A percentile compares a stretch with the other conserved stretches of the same genome.
Conservation (phyloP, 352 stramenopile species). For the Pythium grandisporangium region DNA sequence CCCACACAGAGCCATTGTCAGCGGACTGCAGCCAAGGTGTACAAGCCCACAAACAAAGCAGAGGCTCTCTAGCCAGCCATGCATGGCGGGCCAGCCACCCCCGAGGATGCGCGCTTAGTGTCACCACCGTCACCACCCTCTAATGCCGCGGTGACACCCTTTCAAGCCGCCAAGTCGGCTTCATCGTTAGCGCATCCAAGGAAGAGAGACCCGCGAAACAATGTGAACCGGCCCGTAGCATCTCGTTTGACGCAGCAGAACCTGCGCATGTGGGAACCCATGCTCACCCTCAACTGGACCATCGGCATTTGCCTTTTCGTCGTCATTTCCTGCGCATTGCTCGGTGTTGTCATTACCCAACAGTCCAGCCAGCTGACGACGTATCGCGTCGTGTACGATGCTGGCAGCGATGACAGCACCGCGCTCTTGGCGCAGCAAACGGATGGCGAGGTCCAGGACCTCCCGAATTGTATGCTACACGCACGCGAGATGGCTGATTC, state of each 20-base stretch:
- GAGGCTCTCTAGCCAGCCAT: no score
- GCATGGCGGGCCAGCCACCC: no score
- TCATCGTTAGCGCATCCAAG: no score
- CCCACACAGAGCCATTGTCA: no score
- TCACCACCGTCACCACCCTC: no score
- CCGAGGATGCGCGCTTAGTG: no score
- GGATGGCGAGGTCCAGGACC: conserved; percentile 20
- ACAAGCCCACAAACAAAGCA: no score
- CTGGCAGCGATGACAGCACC: conserved; percentile 14
- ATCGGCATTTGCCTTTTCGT: conserved; percentile 44
- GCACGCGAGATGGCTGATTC: conserved; percentile 29
- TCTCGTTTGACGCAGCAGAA: conserved; percentile 59
- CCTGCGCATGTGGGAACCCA: conserved; percentile 60
- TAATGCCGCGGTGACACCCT: neutral
- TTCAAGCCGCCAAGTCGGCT: neutral
- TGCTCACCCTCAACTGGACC: conserved; percentile 57
- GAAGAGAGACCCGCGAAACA: conserved; percentile 1
- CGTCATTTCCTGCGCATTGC: conserved; percentile 22
- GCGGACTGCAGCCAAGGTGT: no score
- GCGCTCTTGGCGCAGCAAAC: conserved; percentile 16
- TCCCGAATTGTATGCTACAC: conserved; percentile 46
- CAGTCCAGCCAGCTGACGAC: conserved; percentile 39
- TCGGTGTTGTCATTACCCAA: conserved; percentile 39
- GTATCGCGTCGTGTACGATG: conserved; percentile 60
- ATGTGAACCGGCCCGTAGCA: conserved; percentile 37